These are phyloP conservation scores for Leavenworthia alabamica DNA, from an alignment of 345 rosid species.

Conservation along the genomic window DNA sequence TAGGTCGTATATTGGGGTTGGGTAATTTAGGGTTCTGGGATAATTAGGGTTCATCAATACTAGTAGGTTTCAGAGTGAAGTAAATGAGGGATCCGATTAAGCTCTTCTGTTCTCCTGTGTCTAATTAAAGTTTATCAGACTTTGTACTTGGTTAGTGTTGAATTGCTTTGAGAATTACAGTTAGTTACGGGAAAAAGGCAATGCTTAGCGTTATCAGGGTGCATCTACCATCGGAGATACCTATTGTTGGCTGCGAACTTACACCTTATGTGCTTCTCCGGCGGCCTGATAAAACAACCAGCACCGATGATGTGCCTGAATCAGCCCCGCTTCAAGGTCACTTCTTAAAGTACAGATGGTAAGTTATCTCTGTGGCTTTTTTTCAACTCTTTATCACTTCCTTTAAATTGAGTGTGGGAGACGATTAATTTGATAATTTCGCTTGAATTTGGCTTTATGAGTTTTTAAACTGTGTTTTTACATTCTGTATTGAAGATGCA, in stretches of 20 bases:
- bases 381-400: background rate
- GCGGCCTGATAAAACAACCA: slow-evolving; percentile 52
- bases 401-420: background rate
- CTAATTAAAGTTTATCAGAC: background rate
- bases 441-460: background rate
- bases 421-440: background rate
- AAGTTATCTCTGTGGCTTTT: slow-evolving; percentile 21
- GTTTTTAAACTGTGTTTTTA: background rate
- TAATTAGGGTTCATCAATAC: slow-evolving; percentile 32
- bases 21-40: slow-evolving; percentile 28
- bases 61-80: slow-evolving; percentile 35
- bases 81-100: slow-evolving; percentile 64
- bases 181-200: slow-evolving; percentile 39
- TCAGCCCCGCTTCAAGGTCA: slow-evolving; percentile 73
- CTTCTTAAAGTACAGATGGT: slow-evolving; percentile 92
- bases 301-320: slow-evolving; percentile 79
- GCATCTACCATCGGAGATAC: slow-evolving; percentile 94
- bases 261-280: slow-evolving; percentile 85
- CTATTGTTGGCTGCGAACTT: slow-evolving; percentile 94
- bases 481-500: background rate
- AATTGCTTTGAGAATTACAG: slow-evolving; percentile 33
- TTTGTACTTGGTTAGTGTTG: slow-evolving; percentile 23
- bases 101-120: background rate
- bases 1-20: background rate
- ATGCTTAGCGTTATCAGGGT: slow-evolving; percentile 94